Conservation (phyloP, 805 yeast species). For the Peterozyma toletana region DNA sequence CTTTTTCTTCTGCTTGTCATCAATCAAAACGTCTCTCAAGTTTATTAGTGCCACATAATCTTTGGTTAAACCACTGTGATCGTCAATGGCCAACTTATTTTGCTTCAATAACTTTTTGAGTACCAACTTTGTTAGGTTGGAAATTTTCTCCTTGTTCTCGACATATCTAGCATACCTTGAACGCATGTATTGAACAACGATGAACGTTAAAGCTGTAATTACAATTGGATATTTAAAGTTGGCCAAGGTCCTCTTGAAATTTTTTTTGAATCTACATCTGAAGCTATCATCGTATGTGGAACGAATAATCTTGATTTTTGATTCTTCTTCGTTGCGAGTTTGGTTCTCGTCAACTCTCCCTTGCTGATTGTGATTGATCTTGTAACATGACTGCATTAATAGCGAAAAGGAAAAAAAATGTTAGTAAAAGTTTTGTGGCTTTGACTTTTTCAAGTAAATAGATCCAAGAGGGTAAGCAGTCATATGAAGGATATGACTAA, state of each 20-base stretch:
- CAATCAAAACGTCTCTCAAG: conserved; percentile 56
- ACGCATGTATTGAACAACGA: conserved; percentile 17
- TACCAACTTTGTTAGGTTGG: conserved; percentile 39
- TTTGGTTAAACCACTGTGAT: conserved; percentile 26
- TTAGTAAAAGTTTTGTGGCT: neutral
- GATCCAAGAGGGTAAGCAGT: neutral
- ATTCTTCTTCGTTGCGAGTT: conserved; percentile 32
- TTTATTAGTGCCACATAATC: conserved; percentile 63
- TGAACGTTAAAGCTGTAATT: neutral
- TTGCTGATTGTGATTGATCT: conserved; percentile 13
- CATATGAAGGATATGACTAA: neutral
- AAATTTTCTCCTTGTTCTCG: conserved; percentile 32
- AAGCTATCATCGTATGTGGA: conserved; percentile 61
- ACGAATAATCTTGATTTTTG: conserved; percentile 52
- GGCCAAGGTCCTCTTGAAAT: conserved; percentile 28
- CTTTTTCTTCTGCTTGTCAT: conserved; percentile 32
- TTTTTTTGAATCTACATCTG: conserved; percentile 48
- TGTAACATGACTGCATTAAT: conserved; percentile 15
- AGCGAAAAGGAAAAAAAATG: conserved; percentile 9
- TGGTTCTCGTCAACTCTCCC: conserved; percentile 16
- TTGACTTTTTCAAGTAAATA: neutral
- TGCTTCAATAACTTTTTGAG: conserved; percentile 43
- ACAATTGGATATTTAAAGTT: neutral
- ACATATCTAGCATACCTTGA: conserved; percentile 25
- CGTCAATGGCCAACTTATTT: conserved; percentile 23